These are phyloP conservation scores for Tylopilus intermedius DNA, from an alignment of 768 basidiomycete genomes.

Conservation along the genomic window DNA sequence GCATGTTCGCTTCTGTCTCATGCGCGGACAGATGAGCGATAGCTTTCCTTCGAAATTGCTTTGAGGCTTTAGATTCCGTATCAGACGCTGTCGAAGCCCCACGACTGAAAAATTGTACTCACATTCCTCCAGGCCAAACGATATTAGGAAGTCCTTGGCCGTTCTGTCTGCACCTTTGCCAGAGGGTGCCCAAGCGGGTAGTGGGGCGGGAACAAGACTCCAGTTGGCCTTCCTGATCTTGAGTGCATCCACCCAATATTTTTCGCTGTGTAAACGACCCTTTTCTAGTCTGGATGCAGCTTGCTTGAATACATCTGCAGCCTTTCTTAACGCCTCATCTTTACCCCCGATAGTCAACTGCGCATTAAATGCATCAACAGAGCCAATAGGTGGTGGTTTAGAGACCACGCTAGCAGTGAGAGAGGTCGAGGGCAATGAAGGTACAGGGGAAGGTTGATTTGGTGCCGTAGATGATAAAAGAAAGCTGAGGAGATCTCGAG, in stretches of 20 bases:
- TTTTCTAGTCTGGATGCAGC: conserved; percentile 69
- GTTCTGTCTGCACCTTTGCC: conserved; percentile 79
- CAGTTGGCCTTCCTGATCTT: conserved; percentile 74
- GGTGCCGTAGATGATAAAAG: conserved; percentile 44
- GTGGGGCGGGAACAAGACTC: conserved; percentile 74
- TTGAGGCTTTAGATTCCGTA: conserved; percentile 46
- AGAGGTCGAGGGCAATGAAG: conserved; percentile 26
- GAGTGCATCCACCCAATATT: conserved; percentile 79
- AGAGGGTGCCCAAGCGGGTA: conserved; percentile 61
- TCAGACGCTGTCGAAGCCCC: background rate
- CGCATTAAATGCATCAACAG: conserved; percentile 67
- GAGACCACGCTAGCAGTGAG: conserved; percentile 62
- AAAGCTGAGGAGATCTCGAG: conserved; percentile 61
- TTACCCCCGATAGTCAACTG: conserved; percentile 74
- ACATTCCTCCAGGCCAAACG: conserved; percentile 83
- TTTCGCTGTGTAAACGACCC: conserved; percentile 55
- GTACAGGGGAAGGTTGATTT: conserved; percentile 29
- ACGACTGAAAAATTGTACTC: conserved; percentile 24
- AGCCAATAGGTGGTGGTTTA: conserved; percentile 60
- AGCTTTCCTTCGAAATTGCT: conserved; percentile 59
- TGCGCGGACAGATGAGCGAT: conserved; percentile 61
- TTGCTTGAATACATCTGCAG: conserved; percentile 62
- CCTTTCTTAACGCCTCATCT: conserved; percentile 73
- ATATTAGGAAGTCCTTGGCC: conserved; percentile 74
- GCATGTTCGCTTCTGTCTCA: conserved; percentile 36